These are phyloP conservation scores for Nelumbo lutea DNA, from an alignment of 164 flowering plant genomes.

Conservation along the genomic window DNA sequence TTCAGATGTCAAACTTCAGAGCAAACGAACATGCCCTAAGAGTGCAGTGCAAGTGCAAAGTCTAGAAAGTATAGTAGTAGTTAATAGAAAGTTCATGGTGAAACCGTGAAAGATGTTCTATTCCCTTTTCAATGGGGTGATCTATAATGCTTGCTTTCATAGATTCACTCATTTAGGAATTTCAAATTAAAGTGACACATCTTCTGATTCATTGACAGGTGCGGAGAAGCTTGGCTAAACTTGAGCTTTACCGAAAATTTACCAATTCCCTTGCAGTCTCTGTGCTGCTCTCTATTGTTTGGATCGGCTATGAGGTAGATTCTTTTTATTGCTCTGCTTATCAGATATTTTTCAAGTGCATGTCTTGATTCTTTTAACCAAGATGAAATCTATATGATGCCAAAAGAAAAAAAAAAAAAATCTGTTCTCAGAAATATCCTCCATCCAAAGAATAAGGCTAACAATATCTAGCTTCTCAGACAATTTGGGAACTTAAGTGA, in stretches of 20 bases:
- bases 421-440: not conserved
- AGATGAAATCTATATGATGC: not conserved
- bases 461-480: not conserved
- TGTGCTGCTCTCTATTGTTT: constrained; percentile 82
- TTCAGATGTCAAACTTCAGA: too few relatives aligned
- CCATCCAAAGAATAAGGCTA: not conserved
- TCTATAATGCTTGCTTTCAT: not conserved
- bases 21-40: too few relatives aligned
- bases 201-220: constrained; percentile 32
- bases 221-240: constrained; percentile 69
- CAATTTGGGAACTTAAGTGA: not conserved
- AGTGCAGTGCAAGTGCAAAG: not conserved
- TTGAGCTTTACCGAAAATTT: constrained; percentile 82
- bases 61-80: not conserved
- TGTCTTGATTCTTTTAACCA: not conserved
- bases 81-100: not conserved
- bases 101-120: too few relatives aligned
- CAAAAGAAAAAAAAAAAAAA: not conserved
- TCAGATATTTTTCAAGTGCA: not conserved
- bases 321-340: constrained; percentile 5
- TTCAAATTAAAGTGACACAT: not conserved
- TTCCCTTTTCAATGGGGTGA: not conserved
- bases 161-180: not conserved
- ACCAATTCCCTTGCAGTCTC: constrained; percentile 78
- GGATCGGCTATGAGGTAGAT: constrained; percentile 94